phyloP scores from a whole-genome alignment of 208 protist genomes.

The Trypanosomatidae sp. region DNA sequence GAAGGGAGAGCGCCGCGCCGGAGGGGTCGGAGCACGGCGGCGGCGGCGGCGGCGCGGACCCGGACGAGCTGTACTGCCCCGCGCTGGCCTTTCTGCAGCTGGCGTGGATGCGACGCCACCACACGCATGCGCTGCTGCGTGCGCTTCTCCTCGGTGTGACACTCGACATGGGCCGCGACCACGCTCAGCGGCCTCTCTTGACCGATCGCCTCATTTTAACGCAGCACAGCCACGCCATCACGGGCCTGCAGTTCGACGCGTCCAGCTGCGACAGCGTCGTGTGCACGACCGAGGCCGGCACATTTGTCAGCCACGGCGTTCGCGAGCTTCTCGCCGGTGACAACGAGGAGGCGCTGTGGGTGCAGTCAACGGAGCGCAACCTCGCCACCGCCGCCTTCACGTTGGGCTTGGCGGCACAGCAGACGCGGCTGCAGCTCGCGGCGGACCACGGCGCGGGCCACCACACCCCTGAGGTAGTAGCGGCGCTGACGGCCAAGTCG shows the following conservation, averaged over 20 bases:
- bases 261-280: constrained; percentile 82
- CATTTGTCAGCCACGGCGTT: constrained; percentile 60
- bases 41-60: too few relatives aligned
- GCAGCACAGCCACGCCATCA: constrained; percentile 54
- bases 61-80: constrained; percentile 16
- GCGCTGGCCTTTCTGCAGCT: constrained; percentile 52
- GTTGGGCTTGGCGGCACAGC: constrained; percentile 29
- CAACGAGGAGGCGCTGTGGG: constrained; percentile 62
- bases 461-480: constrained; percentile 14
- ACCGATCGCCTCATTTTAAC: constrained; percentile 72
- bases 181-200: constrained; percentile 6
- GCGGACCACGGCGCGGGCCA: constrained; percentile 5
- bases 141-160: constrained; percentile 45
- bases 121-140: constrained; percentile 64
- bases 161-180: constrained; percentile 19
- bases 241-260: constrained; percentile 58
- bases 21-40: too few relatives aligned
- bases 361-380: constrained; percentile 56
- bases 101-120: constrained; percentile 69
- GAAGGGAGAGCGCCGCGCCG: too few relatives aligned
- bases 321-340: constrained; percentile 79
- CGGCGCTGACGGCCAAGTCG: constrained; percentile 17
- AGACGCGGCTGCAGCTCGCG: constrained; percentile 13
- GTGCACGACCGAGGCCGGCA: constrained; percentile 70
- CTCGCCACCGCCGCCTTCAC: constrained; percentile 62